Evolutionary conservation across 345 rosid species (phyloP).

Genomic region (Acer saccharum): DNA sequence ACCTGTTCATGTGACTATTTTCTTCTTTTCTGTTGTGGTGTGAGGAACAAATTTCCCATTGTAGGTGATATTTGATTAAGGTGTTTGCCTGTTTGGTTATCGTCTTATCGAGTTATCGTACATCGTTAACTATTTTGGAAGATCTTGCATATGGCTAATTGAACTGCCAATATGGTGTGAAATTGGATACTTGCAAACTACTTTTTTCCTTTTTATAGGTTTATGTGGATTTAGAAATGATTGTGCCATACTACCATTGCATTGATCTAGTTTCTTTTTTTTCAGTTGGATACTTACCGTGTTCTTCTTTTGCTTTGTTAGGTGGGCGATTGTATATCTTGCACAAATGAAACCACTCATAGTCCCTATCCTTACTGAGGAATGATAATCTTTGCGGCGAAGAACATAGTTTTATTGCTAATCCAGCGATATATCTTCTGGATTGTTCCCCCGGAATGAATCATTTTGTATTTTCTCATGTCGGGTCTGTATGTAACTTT

Average conservation of each 20-base stretch:
- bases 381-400: constrained; percentile 40
- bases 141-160: neutral
- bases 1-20: neutral
- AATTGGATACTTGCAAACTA: neutral
- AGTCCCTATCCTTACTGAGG: constrained; percentile 87
- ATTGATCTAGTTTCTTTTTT: neutral
- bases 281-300: neutral
- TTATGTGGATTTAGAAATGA: neutral
- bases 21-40: neutral
- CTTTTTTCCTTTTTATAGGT: neutral
- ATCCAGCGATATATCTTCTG: constrained; percentile 24
- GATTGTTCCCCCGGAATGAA: constrained; percentile 16
- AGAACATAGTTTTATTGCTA: constrained; percentile 11
- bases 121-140: neutral
- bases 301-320: constrained; percentile 29
- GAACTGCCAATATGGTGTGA: neutral
- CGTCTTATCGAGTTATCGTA: neutral
- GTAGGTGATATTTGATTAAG: neutral
- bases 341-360: constrained; percentile 98
- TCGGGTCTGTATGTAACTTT: constrained; percentile 39
- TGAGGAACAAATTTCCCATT: neutral
- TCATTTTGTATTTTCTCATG: constrained; percentile 33
- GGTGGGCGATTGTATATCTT: constrained; percentile 99
- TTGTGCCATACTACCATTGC: neutral
- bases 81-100: neutral